Conservation (phyloP, 1,284 basidiomycete genomes). For the Tremellales sp. region DNA sequence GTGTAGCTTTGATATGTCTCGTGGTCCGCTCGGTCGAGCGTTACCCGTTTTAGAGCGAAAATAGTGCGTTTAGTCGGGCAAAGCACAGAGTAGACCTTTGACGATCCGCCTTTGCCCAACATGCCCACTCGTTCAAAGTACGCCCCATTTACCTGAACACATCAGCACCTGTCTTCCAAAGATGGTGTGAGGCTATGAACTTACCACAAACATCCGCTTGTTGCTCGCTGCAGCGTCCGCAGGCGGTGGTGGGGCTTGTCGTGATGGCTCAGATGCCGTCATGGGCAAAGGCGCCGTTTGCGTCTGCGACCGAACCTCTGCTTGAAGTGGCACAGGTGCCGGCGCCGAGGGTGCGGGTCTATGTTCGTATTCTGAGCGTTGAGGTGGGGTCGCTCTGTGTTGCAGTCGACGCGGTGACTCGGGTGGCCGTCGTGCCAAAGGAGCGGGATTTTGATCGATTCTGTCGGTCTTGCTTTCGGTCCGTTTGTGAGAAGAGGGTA, state of each 20-base stretch:
- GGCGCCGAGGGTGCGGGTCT: no score
- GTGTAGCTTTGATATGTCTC: conserved; percentile 87
- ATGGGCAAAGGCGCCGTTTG: neutral
- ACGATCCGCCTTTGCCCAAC: conserved; percentile 87
- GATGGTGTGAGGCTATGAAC: no score
- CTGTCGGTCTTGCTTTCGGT: no score
- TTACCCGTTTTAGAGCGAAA: conserved; percentile 82
- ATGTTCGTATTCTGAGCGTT: no score
- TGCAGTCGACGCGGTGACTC: no score
- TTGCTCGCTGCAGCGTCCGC: neutral
- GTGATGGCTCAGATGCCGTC: neutral
- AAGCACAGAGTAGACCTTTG: conserved; percentile 86
- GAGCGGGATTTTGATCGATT: no score
- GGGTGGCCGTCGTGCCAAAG: no score
- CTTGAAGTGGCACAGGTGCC: neutral
- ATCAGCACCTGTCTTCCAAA: neutral
- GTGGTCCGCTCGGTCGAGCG: conserved; percentile 74
- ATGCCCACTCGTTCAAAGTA: conserved; percentile 75
- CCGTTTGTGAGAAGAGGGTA: no score
- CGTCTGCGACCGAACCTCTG: neutral
- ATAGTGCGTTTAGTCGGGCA: conserved; percentile 65
- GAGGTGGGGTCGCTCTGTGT: no score
- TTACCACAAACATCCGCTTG: neutral
- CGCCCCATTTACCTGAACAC: conserved; percentile 69
- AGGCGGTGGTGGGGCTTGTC: neutral